phyloP scores from a whole-genome alignment of 2,329 filamentous ascomycete species.

The Calonectria hawksworthii region DNA sequence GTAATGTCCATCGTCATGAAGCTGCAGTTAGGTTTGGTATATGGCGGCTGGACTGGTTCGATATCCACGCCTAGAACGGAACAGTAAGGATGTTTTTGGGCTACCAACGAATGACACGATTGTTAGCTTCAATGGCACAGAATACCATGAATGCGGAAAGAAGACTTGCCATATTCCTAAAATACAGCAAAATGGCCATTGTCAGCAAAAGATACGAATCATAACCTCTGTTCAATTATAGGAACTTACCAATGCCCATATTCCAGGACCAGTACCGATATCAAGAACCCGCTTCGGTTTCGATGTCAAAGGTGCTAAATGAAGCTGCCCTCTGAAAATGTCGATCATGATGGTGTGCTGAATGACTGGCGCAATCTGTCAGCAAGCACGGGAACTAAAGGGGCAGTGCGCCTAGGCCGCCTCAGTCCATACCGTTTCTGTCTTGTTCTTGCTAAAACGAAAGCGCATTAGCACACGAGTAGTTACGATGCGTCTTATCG shows the following conservation, averaged over 20 bases:
- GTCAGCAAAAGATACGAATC: constrained; percentile 1
- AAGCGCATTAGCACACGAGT: not conserved
- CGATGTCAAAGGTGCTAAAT: constrained; percentile 33
- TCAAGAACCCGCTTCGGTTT: not conserved
- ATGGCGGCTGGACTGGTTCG: constrained; percentile 32
- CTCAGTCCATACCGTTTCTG: constrained; percentile 5
- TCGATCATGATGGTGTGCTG: constrained; percentile 40
- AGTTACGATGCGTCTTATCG: not conserved
- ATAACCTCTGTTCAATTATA: not conserved
- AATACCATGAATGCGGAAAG: not conserved
- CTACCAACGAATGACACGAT: constrained; percentile 11
- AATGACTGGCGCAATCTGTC: constrained; percentile 35
- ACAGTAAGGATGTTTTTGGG: constrained; percentile 38
- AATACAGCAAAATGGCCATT: not conserved
- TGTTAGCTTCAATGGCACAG: not conserved
- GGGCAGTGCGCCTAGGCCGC: not conserved
- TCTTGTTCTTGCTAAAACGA: not conserved
- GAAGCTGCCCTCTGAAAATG: constrained; percentile 38
- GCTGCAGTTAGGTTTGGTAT: constrained; percentile 19
- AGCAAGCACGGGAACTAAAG: constrained; percentile 13
- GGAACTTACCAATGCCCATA: constrained; percentile 1
- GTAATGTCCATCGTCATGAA: constrained; percentile 9
- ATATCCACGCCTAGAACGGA: constrained; percentile 41
- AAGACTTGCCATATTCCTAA: constrained; percentile 1
- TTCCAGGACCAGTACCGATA: not conserved